Percentiles rank a stretch among this genome's conserved stretches.
These are phyloP conservation scores for Pythium sukuiense DNA, from an alignment of 352 stramenopile species.

Conservation along the genomic window DNA sequence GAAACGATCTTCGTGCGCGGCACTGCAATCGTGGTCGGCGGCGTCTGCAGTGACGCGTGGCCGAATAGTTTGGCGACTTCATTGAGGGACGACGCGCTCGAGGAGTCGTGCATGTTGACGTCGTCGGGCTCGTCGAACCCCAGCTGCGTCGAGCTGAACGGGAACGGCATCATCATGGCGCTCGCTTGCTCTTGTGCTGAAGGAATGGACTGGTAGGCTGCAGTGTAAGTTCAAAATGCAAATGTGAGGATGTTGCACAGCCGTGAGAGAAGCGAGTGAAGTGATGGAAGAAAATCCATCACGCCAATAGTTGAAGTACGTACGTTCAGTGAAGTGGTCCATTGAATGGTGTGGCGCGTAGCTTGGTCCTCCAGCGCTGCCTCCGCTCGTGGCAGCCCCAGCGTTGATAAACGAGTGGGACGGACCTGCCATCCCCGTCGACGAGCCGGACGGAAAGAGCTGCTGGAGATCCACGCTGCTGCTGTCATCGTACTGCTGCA, in stretches of 20 bases:
- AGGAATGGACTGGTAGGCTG: slow-evolving; percentile 19
- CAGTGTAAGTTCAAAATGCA: neutral
- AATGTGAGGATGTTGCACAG: neutral
- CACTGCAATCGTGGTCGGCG: slow-evolving; percentile 24
- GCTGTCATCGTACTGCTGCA: slow-evolving; percentile 27
- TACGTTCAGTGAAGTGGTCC: slow-evolving; percentile 26
- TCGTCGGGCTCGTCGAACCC: slow-evolving; percentile 26
- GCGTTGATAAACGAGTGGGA: neutral
- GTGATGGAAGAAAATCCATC: neutral
- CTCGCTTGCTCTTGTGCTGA: neutral
- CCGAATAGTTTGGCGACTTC: slow-evolving; percentile 27
- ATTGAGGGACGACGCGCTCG: neutral
- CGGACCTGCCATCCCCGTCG: neutral
- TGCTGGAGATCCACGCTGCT: slow-evolving; percentile 28
- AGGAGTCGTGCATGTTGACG: slow-evolving; percentile 2
- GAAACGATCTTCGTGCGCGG: slow-evolving; percentile 30
- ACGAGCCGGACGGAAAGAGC: slow-evolving; percentile 22
- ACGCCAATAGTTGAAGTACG: slow-evolving; percentile 3
- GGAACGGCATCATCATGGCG: slow-evolving; percentile 29
- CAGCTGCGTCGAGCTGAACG: slow-evolving; percentile 12
- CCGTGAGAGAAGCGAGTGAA: neutral
- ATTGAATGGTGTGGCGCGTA: slow-evolving; percentile 8
- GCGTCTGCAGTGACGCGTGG: slow-evolving; percentile 30
- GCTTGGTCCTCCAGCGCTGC: neutral
- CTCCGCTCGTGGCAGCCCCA: neutral